These are phyloP conservation scores for Wickerhamomyces queroliae DNA, from an alignment of 805 yeast genomes.

Conservation along the genomic window DNA sequence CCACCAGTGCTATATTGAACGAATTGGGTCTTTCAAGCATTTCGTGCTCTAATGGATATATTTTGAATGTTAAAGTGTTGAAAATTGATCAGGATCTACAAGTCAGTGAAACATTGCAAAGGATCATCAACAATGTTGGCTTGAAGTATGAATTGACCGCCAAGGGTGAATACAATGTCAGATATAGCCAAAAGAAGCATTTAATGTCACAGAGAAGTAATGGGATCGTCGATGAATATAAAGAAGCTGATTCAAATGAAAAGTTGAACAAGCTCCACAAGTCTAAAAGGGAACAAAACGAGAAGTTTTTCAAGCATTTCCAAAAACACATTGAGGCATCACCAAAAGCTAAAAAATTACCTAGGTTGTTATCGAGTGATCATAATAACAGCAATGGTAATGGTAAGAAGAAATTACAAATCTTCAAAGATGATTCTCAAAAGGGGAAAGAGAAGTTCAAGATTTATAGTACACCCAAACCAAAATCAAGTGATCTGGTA, in stretches of 20 bases:
- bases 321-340: constrained; percentile 15
- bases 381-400: neutral
- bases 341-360: constrained; percentile 12
- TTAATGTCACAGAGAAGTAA: neutral
- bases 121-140: constrained; percentile 19
- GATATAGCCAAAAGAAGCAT: neutral
- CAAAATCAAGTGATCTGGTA: constrained; percentile 22
- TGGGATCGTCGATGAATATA: no score
- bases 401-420: neutral
- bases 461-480: constrained; percentile 22
- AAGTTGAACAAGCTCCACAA: neutral
- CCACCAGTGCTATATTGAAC: constrained; percentile 24
- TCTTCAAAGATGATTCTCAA: neutral
- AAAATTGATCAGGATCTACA: constrained; percentile 25
- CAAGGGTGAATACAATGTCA: constrained; percentile 25
- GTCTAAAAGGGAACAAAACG: constrained; percentile 1
- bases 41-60: constrained; percentile 12
- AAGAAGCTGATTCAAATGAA: neutral
- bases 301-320: constrained; percentile 3
- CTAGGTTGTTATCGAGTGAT: constrained; percentile 13
- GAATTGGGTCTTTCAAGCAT: constrained; percentile 21
- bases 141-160: constrained; percentile 23
- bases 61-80: constrained; percentile 23
- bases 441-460: constrained; percentile 12
- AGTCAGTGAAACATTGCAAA: constrained; percentile 12